Conservation (phyloP, 2,329 filamentous ascomycete species). For the Cordyceps cateniannulata region DNA sequence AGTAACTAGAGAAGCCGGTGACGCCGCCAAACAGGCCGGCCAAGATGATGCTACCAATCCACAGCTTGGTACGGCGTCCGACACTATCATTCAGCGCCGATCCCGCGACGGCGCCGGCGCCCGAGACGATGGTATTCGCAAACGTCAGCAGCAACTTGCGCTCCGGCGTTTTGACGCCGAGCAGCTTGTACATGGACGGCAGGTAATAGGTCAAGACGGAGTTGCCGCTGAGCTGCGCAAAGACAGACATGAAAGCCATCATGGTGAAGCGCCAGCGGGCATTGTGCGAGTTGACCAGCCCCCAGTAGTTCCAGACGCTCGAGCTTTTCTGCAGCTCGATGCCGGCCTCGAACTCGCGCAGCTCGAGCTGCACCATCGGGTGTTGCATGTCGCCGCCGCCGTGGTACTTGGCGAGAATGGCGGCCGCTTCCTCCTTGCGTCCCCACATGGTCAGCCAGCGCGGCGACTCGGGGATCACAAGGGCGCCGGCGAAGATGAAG, state of each 20-base stretch:
- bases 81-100: conserved; percentile 26
- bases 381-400: conserved; percentile 25
- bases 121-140: conserved; percentile 38
- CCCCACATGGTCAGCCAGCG: conserved; percentile 35
- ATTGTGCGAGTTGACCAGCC: conserved; percentile 41
- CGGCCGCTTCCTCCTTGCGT: conserved; percentile 27
- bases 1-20: conserved; percentile 38
- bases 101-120: conserved; percentile 31
- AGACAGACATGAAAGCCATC: conserved; percentile 45
- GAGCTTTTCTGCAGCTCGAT: conserved; percentile 36
- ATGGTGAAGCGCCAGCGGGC: conserved; percentile 45
- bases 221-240: conserved; percentile 49
- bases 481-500: conserved; percentile 26
- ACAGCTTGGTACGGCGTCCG: conserved; percentile 36
- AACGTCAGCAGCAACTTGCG: conserved; percentile 42
- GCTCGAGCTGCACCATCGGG: conserved; percentile 33
- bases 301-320: conserved; percentile 47
- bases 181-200: conserved; percentile 42
- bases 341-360: conserved; percentile 32
- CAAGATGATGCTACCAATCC: conserved; percentile 42
- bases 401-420: conserved; percentile 29
- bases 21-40: conserved; percentile 40
- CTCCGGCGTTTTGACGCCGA: conserved; percentile 47
- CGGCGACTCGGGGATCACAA: conserved; percentile 36
- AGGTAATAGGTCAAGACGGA: conserved; percentile 48